Evolutionary conservation across 2,329 filamentous ascomycete genomes (phyloP).

Genomic region (Alternaria ethzedia): DNA sequence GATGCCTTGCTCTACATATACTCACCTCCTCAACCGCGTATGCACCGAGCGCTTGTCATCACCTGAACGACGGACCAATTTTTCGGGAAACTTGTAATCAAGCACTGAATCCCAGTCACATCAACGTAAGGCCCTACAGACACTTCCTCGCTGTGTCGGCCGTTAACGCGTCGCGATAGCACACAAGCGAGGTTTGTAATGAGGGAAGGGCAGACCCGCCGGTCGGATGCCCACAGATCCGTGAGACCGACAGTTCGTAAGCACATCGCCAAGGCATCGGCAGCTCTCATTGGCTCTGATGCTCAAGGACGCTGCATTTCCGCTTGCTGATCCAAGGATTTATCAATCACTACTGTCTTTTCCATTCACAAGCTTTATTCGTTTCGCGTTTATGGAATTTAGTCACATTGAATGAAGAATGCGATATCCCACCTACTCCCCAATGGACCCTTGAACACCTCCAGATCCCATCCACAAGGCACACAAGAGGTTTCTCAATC

Average conservation of each 20-base stretch:
- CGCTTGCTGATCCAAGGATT: not conserved
- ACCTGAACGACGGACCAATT: not conserved
- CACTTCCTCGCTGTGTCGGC: not conserved
- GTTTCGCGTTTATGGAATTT: not conserved
- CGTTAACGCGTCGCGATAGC: not conserved
- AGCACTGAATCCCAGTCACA: not conserved
- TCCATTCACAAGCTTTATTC: not conserved
- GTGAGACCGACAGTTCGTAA: conserved; percentile 3
- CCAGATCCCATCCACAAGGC: not conserved
- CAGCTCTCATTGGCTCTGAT: not conserved
- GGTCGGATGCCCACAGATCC: not conserved
- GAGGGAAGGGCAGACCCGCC: not conserved
- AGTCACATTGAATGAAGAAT: not conserved
- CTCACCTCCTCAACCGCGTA: not conserved
- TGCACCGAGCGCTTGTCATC: not conserved
- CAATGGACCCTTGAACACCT: not conserved
- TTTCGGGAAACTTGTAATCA: not conserved
- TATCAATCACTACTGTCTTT: not conserved
- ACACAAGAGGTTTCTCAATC: not conserved
- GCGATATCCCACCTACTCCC: not conserved
- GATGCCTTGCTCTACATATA: conserved; percentile 5
- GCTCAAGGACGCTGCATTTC: not conserved
- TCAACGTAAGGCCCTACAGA: not conserved
- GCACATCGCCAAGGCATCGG: not conserved
- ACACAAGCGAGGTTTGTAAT: conserved; percentile 8